These are phyloP conservation scores for Rosa persica DNA, from an alignment of 306 rosid species.

Conservation along the genomic window DNA sequence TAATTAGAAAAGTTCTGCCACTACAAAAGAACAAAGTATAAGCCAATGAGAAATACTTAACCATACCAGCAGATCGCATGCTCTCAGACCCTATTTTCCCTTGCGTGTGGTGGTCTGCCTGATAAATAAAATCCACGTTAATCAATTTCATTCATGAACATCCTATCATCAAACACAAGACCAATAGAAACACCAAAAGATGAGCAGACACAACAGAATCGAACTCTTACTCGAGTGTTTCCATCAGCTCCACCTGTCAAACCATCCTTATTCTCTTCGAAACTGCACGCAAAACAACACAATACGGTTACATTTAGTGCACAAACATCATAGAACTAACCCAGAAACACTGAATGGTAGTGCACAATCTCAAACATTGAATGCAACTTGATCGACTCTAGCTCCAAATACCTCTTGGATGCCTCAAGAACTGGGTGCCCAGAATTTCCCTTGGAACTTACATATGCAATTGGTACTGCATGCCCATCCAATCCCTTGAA, in stretches of 20 bases:
- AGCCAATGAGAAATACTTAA: background rate
- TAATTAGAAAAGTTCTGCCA: background rate
- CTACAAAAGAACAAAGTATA: background rate
- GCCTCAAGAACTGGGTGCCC: background rate
- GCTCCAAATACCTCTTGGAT: slow-evolving; percentile 17
- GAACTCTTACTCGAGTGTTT: slow-evolving; percentile 10
- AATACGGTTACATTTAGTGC: background rate
- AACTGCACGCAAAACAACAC: background rate
- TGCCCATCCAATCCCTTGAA: slow-evolving; percentile 14
- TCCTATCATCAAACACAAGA: background rate
- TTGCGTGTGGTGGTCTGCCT: slow-evolving; percentile 24
- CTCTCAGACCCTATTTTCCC: slow-evolving; percentile 19
- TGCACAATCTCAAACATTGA: background rate
- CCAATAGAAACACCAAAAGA: background rate
- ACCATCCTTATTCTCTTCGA: slow-evolving; percentile 5
- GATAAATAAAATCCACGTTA: background rate
- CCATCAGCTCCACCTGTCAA: slow-evolving; percentile 21
- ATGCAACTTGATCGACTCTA: background rate
- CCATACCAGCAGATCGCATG: slow-evolving; percentile 26
- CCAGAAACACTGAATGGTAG: background rate
- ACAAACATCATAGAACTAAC: background rate
- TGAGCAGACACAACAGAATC: background rate
- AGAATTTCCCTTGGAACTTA: background rate
- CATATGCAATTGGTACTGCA: slow-evolving; percentile 20
- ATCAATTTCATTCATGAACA: background rate